Evolutionary conservation across 176 grass and related monocot species (phyloP), one percentile per base, ranked within the genome.

Genomic region (Ampelocalamus luodianensis): DNA sequence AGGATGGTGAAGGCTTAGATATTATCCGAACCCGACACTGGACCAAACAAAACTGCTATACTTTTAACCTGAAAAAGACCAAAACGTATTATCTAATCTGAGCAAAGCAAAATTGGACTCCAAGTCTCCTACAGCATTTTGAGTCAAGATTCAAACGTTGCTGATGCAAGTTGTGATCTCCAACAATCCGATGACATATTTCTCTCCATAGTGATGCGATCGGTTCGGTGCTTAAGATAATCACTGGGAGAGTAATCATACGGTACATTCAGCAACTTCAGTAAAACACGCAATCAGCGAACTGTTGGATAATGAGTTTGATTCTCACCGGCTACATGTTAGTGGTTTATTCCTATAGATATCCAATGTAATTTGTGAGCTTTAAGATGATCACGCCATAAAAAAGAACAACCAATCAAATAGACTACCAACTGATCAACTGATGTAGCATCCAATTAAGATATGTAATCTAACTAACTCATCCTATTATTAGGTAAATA

Each of bases 21-120:
- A 43, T 82, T 71, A 62, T 49, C 84, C 12, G 26, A 60, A 79
- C 17, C 37, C 13, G 39, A 60, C 48, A 75, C 18, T 26, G 62
- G 5, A 69, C 27, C 24, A 8, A 76, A 68, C 26, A 26, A 11
- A 72, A 38, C 18, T 2, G 34, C 12, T 18, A 6, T 51, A 20
- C 17, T 67, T 60, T 14, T 23, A 61, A n/a, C 37, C 37, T 58
- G 71, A 87, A 82, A 76, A 66, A 5, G 85, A 76, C 17, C 24
- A 9, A 10, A 16, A 34, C 11, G n/a, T 17, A 27, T 65, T 86
- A 55, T 80, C 56, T 39, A 20, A 8, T 38, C 23, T 42, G 67
- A 8, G 36, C 68, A 53, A 55, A 22, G 42, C 68, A 42, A 63
- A n/a, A 29, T 10, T 86, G 76, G 76, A 40, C 44, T 53, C 29